Conservation (phyloP, 345 rosid species). For the Iberis pinnata region DNA sequence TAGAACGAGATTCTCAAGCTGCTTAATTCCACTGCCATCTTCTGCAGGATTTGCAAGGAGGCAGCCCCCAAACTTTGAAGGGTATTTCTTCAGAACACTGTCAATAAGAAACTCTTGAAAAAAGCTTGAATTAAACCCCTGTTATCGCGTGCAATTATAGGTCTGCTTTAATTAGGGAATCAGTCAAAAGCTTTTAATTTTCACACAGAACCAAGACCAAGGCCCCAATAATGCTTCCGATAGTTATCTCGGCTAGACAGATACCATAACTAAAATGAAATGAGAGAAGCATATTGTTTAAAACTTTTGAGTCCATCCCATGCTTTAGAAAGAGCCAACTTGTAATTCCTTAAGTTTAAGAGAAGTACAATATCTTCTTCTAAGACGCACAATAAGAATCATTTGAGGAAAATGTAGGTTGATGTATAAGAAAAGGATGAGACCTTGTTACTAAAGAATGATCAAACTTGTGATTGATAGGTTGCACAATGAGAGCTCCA, state of each 20-base stretch:
- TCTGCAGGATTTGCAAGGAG: conserved; percentile 94
- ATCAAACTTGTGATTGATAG: conserved; percentile 89
- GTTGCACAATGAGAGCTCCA: conserved; percentile 94
- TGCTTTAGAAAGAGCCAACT: background rate
- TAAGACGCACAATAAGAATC: background rate
- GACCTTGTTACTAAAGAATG: conserved; percentile 87
- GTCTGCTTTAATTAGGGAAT: conserved; percentile 6
- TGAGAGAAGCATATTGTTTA: conserved; percentile 8
- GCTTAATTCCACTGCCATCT: conserved; percentile 66
- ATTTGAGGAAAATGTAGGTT: background rate
- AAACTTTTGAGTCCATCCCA: background rate
- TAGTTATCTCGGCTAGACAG: background rate
- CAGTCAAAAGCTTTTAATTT: background rate
- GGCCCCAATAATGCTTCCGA: background rate
- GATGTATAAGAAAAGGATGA: background rate
- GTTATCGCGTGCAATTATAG: conserved; percentile 6
- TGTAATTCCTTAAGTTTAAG: background rate
- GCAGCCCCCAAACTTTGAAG: conserved; percentile 78
- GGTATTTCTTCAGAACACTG: conserved; percentile 69
- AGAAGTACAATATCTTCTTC: background rate
- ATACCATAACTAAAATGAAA: background rate
- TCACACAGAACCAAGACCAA: background rate
- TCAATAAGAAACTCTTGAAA: conserved; percentile 9
- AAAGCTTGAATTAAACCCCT: background rate
- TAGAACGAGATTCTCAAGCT: conserved; percentile 68